Evolutionary conservation across 441 rosid species (phyloP).

Genomic region (Syzygium malaccense): DNA sequence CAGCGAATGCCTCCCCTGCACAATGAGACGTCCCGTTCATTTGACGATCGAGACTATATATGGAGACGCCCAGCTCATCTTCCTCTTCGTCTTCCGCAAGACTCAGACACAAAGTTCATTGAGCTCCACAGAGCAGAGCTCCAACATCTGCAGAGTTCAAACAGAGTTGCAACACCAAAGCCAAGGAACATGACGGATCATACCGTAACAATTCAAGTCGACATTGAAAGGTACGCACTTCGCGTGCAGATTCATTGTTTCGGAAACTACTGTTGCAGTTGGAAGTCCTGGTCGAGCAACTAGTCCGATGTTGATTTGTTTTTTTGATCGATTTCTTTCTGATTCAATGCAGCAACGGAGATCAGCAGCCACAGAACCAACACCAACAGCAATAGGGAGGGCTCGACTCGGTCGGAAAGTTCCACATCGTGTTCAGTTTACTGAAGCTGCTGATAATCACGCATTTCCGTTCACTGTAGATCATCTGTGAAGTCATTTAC

Average conservation of each 20-base stretch:
- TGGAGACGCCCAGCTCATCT: not conserved
- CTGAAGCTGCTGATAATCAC: not conserved
- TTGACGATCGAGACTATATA: not conserved
- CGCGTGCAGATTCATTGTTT: fast-evolving
- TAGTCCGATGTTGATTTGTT: not conserved
- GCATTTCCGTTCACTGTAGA: not conserved
- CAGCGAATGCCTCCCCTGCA: not conserved
- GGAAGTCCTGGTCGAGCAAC: not conserved
- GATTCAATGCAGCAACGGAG: not conserved
- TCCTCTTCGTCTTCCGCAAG: not conserved
- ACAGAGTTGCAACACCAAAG: not conserved
- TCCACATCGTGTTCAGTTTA: not conserved
- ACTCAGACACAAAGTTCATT: not conserved
- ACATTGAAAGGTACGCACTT: not conserved
- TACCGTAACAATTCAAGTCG: not conserved
- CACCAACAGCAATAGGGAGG: not conserved
- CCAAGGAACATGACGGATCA: not conserved
- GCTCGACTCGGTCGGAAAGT: not conserved
- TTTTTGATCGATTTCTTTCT: not conserved
- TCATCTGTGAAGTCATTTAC: not conserved
- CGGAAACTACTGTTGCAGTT: fast-evolving
- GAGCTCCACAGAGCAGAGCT: not conserved
- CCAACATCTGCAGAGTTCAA: not conserved
- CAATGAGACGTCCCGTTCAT: too few relatives aligned
- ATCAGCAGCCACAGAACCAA: not conserved